A percentile compares a stretch with the other conserved stretches of the same genome.
Evolutionary conservation across 768 basidiomycete species (phyloP).

Genomic region (Hygrophorus russula): DNA sequence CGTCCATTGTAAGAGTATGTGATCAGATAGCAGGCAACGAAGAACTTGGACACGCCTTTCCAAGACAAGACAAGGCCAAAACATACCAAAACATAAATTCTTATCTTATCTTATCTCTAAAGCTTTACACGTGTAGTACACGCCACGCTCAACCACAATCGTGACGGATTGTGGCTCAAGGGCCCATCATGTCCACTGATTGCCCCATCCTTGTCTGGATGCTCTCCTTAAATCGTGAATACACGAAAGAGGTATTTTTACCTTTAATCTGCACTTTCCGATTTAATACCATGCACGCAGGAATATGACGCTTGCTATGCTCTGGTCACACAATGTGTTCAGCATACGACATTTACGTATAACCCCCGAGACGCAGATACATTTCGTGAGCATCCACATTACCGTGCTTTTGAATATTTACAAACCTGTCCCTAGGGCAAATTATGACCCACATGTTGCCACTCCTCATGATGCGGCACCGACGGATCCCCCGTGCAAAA

Average conservation of each 20-base stretch:
- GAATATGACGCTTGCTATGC: conserved; percentile 64
- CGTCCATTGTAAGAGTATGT: neutral
- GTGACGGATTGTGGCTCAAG: no score
- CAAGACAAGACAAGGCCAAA: no score
- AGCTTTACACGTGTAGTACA: no score
- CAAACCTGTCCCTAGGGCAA: conserved; percentile 32
- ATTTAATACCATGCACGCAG: conserved; percentile 21
- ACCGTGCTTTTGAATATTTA: neutral
- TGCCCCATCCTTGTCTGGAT: conserved; percentile 74
- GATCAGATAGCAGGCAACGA: neutral
- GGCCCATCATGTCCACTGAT: conserved; percentile 18
- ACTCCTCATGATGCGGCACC: conserved; percentile 77
- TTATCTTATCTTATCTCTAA: no score
- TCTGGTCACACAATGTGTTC: conserved; percentile 49
- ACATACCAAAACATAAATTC: no score
- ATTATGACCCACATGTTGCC: conserved; percentile 68
- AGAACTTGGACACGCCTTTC: no score
- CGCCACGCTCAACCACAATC: no score
- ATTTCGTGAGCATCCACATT: conserved; percentile 41
- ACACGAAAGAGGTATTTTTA: conserved; percentile 46
- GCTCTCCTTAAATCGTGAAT: conserved; percentile 66
- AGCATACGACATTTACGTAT: conserved; percentile 41
- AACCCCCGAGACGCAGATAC: conserved; percentile 49
- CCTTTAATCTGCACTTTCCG: conserved; percentile 1
- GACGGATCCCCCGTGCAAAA: conserved; percentile 63